Evolutionary conservation across 1,139 yeast species (phyloP), one percentile per base, ranked within the genome.

Genomic region (Geotrichum europaeum): DNA sequence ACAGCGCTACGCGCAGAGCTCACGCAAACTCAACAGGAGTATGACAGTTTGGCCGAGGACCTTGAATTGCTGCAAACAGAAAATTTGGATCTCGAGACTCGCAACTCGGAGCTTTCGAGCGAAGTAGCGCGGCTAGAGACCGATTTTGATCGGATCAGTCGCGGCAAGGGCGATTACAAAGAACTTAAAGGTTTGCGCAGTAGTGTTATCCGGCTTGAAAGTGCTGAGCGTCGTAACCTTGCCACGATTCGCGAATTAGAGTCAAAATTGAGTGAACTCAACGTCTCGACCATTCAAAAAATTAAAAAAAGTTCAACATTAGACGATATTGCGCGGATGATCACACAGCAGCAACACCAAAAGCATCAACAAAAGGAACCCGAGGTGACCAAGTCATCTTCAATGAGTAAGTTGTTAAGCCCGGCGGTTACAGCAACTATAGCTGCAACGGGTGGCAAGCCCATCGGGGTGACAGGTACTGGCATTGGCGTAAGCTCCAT

Each of bases 401-500:
- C 55, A 5, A 18, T 56, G 51, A 51, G 52, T 20, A 32, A 40
- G 22, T 49, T 51, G 28, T 6, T 56, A 3, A 32, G 28, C 4
- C 45, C 58, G 3, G 4, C 52, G 3, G 51, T 51, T 40, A 54
- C 51, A 24, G 58, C 51, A 22, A 50, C 55, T 9, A 51, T 54
- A 3, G 22, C 50, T 12, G 18, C 47, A 18, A n/a, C 47, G 9
- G 25, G 54, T 6, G 53, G 43, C 18, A 13, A 22, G 15, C 15
- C 30, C 15, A 22, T 40, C 5, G 47, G 47, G 2, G 20, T 40
- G 47, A 1, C 47, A 4, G 47, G 47, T 22, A 55, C 49, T 43
- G 51, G 54, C 15, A 54, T 32, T 20, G 36, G 40, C 30, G 60
- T 49, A 13, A 56, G 59, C 6, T 40, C 63, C 12, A 18, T 50